Evolutionary conservation across 805 yeast species (phyloP).

Genomic region (Metschnikowia picachoensis): DNA sequence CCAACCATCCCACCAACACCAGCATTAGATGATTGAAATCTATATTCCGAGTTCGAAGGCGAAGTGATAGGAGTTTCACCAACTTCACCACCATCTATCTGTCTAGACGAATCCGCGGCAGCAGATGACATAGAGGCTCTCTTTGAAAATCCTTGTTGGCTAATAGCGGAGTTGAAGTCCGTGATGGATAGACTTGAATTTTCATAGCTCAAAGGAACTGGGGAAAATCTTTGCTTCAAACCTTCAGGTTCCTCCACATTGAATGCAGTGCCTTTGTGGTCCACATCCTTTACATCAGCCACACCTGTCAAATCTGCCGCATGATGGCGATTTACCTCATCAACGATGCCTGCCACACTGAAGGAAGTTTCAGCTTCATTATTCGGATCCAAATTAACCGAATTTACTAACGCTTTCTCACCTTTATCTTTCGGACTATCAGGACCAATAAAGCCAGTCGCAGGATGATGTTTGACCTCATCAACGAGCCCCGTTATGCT

Average conservation of each 20-base stretch:
- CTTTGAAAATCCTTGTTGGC: background rate
- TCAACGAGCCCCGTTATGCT: constrained; percentile 15
- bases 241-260: constrained; percentile 3
- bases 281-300: constrained; percentile 17
- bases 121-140: constrained; percentile 29
- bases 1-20: constrained; percentile 40
- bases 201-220: constrained; percentile 28
- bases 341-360: constrained; percentile 11
- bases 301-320: constrained; percentile 28
- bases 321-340: constrained; percentile 27
- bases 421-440: constrained; percentile 4
- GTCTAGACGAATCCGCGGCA: constrained; percentile 25
- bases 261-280: constrained; percentile 2
- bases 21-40: constrained; percentile 32
- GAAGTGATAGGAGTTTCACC: constrained; percentile 47
- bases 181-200: background rate
- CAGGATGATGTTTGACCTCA: constrained; percentile 26
- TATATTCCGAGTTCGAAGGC: constrained; percentile 46
- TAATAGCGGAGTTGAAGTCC: background rate
- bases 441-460: constrained; percentile 27
- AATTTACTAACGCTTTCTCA: background rate
- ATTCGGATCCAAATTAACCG: background rate
- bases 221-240: constrained; percentile 28
- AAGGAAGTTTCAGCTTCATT: background rate
- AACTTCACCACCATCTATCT: constrained; percentile 28